Percentiles rank a stretch among this genome's conserved stretches.
Evolutionary conservation across 129 eudicot genomes (phyloP).

Genomic region (Silybum marianum): DNA sequence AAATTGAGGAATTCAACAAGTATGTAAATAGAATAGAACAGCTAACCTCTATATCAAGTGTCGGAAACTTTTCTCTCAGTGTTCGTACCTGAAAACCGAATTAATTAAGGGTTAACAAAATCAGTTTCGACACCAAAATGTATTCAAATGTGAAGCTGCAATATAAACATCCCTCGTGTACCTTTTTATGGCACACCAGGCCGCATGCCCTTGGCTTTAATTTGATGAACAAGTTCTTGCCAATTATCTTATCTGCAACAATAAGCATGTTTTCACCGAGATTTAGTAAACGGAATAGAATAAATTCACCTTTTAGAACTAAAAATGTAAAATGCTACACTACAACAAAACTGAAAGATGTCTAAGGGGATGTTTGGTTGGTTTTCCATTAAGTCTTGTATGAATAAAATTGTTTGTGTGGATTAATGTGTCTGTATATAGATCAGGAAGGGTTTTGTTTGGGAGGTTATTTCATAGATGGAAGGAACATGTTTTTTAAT

Average conservation of each 20-base stretch:
- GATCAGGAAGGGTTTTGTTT: too few species aligned
- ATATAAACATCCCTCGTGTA: slow-evolving; percentile 13
- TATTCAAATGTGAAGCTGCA: background rate
- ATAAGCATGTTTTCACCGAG: background rate
- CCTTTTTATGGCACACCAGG: slow-evolving; percentile 96
- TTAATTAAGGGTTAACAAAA: background rate
- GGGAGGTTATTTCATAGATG: too few species aligned
- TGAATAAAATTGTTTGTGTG: too few species aligned
- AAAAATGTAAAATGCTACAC: background rate
- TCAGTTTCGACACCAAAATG: background rate
- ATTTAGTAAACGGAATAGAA: background rate
- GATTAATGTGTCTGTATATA: too few species aligned
- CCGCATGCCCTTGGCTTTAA: slow-evolving; percentile 78
- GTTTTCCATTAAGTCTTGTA: too few species aligned
- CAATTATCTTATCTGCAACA: slow-evolving; percentile 81
- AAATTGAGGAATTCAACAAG: background rate
- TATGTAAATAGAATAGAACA: background rate
- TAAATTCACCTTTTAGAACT: background rate
- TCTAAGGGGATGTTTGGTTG: background rate
- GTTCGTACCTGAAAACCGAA: slow-evolving; percentile 57
- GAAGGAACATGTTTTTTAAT: too few species aligned
- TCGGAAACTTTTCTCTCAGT: slow-evolving; percentile 67
- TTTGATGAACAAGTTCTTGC: slow-evolving; percentile 69
- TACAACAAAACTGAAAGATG: background rate
- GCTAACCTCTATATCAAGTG: slow-evolving; percentile 83